Base-by-base conservation (phyloP, 2,329 filamentous ascomycete genomes). In the Cladobotryum protrusum region DNA sequence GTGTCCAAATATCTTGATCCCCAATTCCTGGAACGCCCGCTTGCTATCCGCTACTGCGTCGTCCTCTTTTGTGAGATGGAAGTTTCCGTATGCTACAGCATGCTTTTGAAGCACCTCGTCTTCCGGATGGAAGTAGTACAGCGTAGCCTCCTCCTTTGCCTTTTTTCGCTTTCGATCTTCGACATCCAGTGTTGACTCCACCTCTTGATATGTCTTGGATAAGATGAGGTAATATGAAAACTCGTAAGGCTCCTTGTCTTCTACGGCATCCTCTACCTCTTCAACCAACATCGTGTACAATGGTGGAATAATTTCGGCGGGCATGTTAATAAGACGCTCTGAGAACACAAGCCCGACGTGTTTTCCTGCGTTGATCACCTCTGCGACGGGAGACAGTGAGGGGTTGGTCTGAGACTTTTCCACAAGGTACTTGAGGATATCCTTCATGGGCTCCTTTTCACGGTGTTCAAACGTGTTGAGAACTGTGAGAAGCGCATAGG, bases 261-360 rank as follows among this genome's bases (percentile, higher is more conserved):
- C 85, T 3, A 96, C 74, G 1, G 93, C 93, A 64, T 86, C 91
- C 61, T 86, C 78, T 45, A 99, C 84, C 76, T 99, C 93, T 63
- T 97, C 90, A 44, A 88, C 74, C 45, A 99, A 80, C 89, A 96
- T 96, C 45, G 79, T 83, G 77, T 96, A 97, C 82, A 97, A 87
- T 4, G 93, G 92, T 29, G 93, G 92, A 13, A 90, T 83, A 55
- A 96, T 84, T 69, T 97, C 89, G 14, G 88, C 77, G n/a, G 93
- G 93, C 76, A 96, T 91, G 73, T 99, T 99, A 74, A 99, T 90
- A 61, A 97, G 76, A 18, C 92, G 83, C 69, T 99, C 93, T 2
- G 89, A 88, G n/a, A 99, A 76, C 24, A 99, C 79, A 14, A 99
- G 74, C 3, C 90, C 93, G 50, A 96, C 79, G 49, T 89, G 83